phyloP scores from a whole-genome alignment of 2,329 filamentous ascomycete genomes.

The Penicillium polonicum region DNA sequence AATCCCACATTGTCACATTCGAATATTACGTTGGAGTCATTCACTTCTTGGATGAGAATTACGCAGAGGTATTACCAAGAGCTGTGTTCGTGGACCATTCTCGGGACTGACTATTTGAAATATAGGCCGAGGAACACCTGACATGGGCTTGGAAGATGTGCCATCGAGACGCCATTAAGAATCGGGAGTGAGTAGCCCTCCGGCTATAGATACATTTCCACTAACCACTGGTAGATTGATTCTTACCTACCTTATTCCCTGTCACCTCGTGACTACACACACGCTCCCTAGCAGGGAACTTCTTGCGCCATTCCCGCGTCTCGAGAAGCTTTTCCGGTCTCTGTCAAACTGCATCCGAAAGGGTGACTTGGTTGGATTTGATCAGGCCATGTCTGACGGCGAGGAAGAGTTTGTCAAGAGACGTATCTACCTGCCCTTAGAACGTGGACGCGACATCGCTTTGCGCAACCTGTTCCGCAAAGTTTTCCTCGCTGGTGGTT shows the following conservation, averaged over 20 bases:
- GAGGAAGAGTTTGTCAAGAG: conserved; percentile 93
- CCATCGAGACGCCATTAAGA: conserved; percentile 67
- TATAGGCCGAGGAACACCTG: conserved; percentile 73
- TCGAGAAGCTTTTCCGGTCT: conserved; percentile 76
- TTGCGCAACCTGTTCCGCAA: conserved; percentile 88
- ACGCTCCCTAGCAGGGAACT: conserved; percentile 72
- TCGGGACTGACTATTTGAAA: conserved; percentile 8
- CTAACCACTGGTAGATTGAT: conserved; percentile 64
- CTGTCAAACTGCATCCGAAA: conserved; percentile 75
- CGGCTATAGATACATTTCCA: background rate
- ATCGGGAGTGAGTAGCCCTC: conserved; percentile 67
- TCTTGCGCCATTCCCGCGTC: conserved; percentile 69
- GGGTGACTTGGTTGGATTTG: conserved; percentile 81
- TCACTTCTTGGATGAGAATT: conserved; percentile 93
- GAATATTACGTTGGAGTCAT: conserved; percentile 94
- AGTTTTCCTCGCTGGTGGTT: conserved; percentile 82
- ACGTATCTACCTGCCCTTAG: conserved; percentile 90
- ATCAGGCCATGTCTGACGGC: conserved; percentile 72
- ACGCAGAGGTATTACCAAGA: conserved; percentile 61
- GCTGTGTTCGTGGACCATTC: background rate
- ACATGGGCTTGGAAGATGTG: conserved; percentile 80
- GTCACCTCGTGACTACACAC: conserved; percentile 83
- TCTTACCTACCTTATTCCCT: conserved; percentile 90
- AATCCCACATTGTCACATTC: conserved; percentile 89
- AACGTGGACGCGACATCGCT: conserved; percentile 86